Base-by-base conservation (phyloP, 305 asterid genomes). In the Euphrasia arctica region DNA sequence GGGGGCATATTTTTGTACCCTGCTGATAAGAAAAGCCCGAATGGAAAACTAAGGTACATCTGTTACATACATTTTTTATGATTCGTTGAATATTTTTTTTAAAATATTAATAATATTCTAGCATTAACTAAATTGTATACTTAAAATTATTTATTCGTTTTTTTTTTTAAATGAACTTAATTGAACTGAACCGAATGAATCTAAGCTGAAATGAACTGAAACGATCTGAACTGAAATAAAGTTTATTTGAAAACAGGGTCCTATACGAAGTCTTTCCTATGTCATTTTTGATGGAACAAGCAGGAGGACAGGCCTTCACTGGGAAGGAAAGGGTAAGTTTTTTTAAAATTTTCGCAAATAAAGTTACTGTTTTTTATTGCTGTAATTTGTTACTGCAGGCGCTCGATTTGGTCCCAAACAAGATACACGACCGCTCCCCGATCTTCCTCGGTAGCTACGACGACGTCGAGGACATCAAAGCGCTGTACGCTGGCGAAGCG, bases 1-100 rank as follows among this genome's bases (percentile, higher is more conserved):
- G 99, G 99, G 52, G 97, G 99, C 75, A 75, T 93, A 64, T 93
- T 93, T 77, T 54, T 93, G 95, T 93, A 93, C 83, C 99, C 99
- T 1, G 95, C 87, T 52, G 99, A 93, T 72, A 93, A 93, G 92
- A 93, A 90, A 75, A 93, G 96, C 78, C 99, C 97, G 11, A 78
- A 60, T 18, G 22, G 22, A 18, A 18, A 18, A 18, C 22, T 18
- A 18, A 18, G 22, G 22, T 18, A 18, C 22, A 18, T 18, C 22
- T 18, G 22, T 18, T 18, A 18, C 22, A 18, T 18, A 18, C 22
- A 18, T 18, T 18, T 18, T 18, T 18, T 18, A 18, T 18, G 22
- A 18, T 18, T 18, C 22, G 22, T 18, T 18, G 22, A 18, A 18
- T 18, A 18, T 18, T 18, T 18, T 18, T 18, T 18, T 18, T 18